Evolutionary conservation across 2,329 filamentous ascomycete species (phyloP).

Genomic region (Diplodia mutila): DNA sequence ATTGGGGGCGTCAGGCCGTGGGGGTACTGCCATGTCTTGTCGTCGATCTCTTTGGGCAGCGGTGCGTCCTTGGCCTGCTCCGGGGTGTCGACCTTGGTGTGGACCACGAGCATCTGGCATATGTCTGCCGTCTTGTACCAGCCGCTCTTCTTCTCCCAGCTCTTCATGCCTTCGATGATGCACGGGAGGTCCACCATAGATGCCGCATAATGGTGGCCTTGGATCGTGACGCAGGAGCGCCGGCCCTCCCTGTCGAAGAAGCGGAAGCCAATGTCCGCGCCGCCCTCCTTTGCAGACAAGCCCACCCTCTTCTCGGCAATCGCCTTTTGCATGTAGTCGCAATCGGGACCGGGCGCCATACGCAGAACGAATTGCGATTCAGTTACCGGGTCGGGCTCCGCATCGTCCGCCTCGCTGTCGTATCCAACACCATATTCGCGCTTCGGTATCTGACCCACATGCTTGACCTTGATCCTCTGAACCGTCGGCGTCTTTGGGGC

Average conservation of each 20-base stretch:
- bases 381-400: constrained; percentile 82
- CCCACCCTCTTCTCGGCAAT: constrained; percentile 81
- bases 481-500: constrained; percentile 24
- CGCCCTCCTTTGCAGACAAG: constrained; percentile 62
- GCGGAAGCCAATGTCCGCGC: constrained; percentile 77
- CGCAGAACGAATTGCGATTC: constrained; percentile 89
- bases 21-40: constrained; percentile 71
- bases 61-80: constrained; percentile 55
- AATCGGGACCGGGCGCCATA: constrained; percentile 83
- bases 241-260: constrained; percentile 76
- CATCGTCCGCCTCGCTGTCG: constrained; percentile 92
- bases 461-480: constrained; percentile 31
- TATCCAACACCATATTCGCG: constrained; percentile 85
- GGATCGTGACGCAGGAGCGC: constrained; percentile 72
- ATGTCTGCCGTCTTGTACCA: constrained; percentile 90
- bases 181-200: constrained; percentile 82
- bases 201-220: constrained; percentile 73
- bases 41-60: constrained; percentile 73
- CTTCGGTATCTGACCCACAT: constrained; percentile 67
- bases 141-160: constrained; percentile 79
- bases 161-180: constrained; percentile 89
- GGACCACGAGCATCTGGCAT: constrained; percentile 84
- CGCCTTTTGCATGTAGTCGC: constrained; percentile 76
- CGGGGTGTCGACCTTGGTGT: constrained; percentile 66
- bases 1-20: constrained; percentile 88